phyloP scores from a whole-genome alignment of 129 eudicot species.

The Smallanthus sonchifolius region DNA sequence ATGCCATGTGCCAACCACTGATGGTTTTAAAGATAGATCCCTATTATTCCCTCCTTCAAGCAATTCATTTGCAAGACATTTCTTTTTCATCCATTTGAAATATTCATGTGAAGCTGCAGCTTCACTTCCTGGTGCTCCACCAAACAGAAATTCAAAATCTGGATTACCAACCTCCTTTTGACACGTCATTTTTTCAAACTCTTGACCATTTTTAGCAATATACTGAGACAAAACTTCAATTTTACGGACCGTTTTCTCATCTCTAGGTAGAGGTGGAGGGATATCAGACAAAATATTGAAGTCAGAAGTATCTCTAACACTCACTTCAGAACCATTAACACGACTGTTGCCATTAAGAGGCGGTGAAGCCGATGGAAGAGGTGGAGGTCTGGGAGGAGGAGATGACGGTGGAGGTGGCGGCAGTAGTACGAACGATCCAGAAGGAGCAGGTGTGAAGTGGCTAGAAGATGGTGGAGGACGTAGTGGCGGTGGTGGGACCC shows the following conservation, averaged over 20 bases:
- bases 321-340: slow-evolving; percentile 11
- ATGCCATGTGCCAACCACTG: slow-evolving; percentile 17
- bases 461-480: slow-evolving; percentile 41
- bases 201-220: slow-evolving; percentile 49
- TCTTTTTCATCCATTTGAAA: slow-evolving; percentile 58
- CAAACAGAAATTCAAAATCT: slow-evolving; percentile 50
- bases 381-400: slow-evolving; percentile 69
- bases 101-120: slow-evolving; percentile 52
- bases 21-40: slow-evolving; percentile 14
- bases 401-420: slow-evolving; percentile 47
- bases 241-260: slow-evolving; percentile 35
- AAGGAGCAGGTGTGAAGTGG: slow-evolving; percentile 28
- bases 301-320: slow-evolving; percentile 10
- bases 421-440: slow-evolving; percentile 34
- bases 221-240: slow-evolving; percentile 55
- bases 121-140: slow-evolving; percentile 66
- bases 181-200: slow-evolving; percentile 49
- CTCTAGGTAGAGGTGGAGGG: slow-evolving; percentile 43
- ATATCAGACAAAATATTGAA: slow-evolving; percentile 23
- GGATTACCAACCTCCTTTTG: slow-evolving; percentile 51
- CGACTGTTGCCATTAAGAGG: slow-evolving; percentile 9
- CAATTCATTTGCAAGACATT: slow-evolving; percentile 26
- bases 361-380: slow-evolving; percentile 66
- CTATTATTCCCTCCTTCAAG: slow-evolving; percentile 20
- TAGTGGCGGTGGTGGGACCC: slow-evolving; percentile 38